Base-by-base conservation (phyloP, 2,329 filamentous ascomycete genomes). In the Cladosporium oxysporum region DNA sequence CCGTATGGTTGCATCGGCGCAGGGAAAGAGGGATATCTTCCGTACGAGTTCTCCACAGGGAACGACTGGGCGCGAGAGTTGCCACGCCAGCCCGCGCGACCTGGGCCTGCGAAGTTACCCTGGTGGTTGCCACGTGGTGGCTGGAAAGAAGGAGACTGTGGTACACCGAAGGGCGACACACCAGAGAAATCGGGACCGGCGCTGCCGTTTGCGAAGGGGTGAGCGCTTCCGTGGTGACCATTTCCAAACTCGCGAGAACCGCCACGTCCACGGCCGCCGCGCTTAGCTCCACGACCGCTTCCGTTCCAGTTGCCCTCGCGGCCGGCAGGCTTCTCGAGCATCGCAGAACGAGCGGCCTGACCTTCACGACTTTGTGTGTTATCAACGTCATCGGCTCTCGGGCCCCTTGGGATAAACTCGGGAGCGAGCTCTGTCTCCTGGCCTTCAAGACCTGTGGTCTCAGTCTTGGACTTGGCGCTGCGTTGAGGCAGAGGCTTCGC, bases 1-100 rank as follows among this genome's bases (percentile, higher is more conserved):
- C 84, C 78, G 68, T 83, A 85, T 8, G 82, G 79, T 67, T 84
- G 81, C 50, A 85, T 69, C 23, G 80, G 78, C 50, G 79, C 67
- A 67, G 83, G 73, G 58, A 75, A 73, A 12, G 52, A 55, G 50
- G 77, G 73, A 52, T 77, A 75, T 58, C 71, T 70, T 67, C 78
- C 78, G 74, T 85, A 89, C 68, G 83, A 79, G 33, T 78, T 77
- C 41, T 84, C 83, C 47, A 83, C 83, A 2, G 87, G 85, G 71
- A 89, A 83, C 1, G 88, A 89, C 69, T 89, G 87, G 29, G 88
- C 87, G 64, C 88, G 83, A 67, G 84, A 77, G 64, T 76, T 77
- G 70, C 83, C 81, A 60, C 86, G 81, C 69, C 82, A 84, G 66
- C 80, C 81, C 65, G 83, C 73, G 58, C 76, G 72, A 44, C 72